Percentiles rank a stretch among this genome's conserved stretches.
These are phyloP conservation scores for Melaleuca alternifolia DNA, from an alignment of 345 rosid genomes.

Conservation along the genomic window DNA sequence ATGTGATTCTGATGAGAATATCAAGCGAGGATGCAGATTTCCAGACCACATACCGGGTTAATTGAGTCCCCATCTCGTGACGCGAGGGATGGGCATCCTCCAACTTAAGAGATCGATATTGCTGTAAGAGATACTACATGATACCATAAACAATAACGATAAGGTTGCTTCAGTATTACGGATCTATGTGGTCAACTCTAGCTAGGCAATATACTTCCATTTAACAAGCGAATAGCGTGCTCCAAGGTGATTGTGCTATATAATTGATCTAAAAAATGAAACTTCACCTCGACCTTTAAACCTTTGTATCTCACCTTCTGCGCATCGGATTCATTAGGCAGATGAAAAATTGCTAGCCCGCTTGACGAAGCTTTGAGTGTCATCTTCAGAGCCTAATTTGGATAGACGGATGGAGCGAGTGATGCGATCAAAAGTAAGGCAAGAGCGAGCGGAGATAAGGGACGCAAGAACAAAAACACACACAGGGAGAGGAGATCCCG, in stretches of 20 bases:
- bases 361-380: neutral
- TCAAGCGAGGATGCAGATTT: neutral
- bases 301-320: neutral
- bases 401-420: neutral
- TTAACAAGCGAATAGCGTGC: neutral
- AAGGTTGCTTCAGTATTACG: neutral
- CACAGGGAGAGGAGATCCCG: constrained; percentile 59
- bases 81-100: neutral
- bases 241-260: neutral
- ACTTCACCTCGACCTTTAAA: neutral
- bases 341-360: neutral
- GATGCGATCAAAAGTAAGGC: neutral
- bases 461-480: neutral
- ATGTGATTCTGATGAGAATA: neutral
- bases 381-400: neutral
- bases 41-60: neutral
- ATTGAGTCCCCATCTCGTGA: neutral
- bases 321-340: neutral
- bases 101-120: neutral
- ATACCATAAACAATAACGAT: neutral
- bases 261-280: neutral
- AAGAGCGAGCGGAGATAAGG: neutral
- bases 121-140: neutral
- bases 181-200: neutral
- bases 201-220: neutral